phyloP scores from a whole-genome alignment of 1,139 yeast genomes.

The Candida sp. region DNA sequence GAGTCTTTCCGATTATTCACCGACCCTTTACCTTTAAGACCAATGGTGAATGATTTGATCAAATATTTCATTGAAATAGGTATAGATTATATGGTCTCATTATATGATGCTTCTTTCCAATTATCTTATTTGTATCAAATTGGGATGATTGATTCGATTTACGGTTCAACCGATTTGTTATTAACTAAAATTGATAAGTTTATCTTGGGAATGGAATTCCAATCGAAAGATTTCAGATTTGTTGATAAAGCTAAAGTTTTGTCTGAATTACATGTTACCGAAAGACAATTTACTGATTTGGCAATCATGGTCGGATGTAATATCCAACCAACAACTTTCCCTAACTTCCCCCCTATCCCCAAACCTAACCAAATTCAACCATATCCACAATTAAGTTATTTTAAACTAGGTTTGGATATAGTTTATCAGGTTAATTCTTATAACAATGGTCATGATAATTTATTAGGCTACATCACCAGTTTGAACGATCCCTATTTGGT shows the following conservation, averaged over 20 bases:
- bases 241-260: conserved; percentile 60
- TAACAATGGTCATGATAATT: conserved; percentile 20
- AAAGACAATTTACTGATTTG: conserved; percentile 71
- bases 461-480: conserved; percentile 33
- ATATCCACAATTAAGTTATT: conserved; percentile 40
- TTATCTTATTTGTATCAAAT: conserved; percentile 63
- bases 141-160: conserved; percentile 66
- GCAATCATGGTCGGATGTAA: conserved; percentile 77
- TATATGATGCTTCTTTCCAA: conserved; percentile 82
- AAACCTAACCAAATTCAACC: conserved; percentile 43
- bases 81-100: conserved; percentile 74
- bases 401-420: conserved; percentile 42
- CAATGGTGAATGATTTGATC: conserved; percentile 55
- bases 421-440: conserved; percentile 35
- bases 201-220: conserved; percentile 69
- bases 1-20: conserved; percentile 46
- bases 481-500: conserved; percentile 36
- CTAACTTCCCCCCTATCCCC: conserved; percentile 51
- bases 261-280: conserved; percentile 55
- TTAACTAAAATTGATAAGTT: conserved; percentile 66
- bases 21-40: conserved; percentile 45
- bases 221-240: conserved; percentile 60
- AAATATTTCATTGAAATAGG: conserved; percentile 53
- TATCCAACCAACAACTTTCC: conserved; percentile 65
- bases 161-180: conserved; percentile 80